phyloP scores from a whole-genome alignment of 1,284 basidiomycete species.

The Volvariella volvacea region DNA sequence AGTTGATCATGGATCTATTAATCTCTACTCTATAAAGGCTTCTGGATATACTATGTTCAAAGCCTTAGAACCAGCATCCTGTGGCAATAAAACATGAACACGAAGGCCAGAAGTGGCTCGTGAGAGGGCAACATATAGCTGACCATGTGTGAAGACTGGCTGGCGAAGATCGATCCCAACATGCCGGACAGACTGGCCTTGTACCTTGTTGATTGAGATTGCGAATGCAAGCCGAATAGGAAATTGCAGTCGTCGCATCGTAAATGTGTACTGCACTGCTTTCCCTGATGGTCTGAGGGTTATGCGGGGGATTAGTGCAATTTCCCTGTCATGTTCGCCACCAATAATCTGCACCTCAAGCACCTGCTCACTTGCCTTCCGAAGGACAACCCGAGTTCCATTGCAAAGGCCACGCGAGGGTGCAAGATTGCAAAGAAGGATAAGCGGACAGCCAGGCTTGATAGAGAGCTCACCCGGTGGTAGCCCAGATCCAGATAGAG shows the following conservation, averaged over 20 bases:
- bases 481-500: slow-evolving; percentile 19
- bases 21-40: background rate
- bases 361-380: slow-evolving; percentile 13
- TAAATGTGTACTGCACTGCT: slow-evolving; percentile 18
- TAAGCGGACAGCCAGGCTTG: slow-evolving; percentile 28
- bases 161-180: slow-evolving; percentile 3
- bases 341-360: slow-evolving; percentile 22
- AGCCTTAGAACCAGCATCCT: background rate
- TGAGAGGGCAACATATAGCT: slow-evolving; percentile 6
- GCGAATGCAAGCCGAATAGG: slow-evolving; percentile 33
- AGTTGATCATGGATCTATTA: background rate
- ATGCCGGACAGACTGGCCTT: slow-evolving; percentile 29
- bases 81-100: slow-evolving; percentile 4
- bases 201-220: slow-evolving; percentile 36
- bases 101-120: slow-evolving; percentile 1
- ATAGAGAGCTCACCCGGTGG: slow-evolving; percentile 23
- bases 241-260: slow-evolving; percentile 26
- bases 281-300: slow-evolving; percentile 19
- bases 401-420: slow-evolving; percentile 28
- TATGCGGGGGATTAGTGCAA: slow-evolving; percentile 17
- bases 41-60: slow-evolving; percentile 5
- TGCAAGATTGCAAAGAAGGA: slow-evolving; percentile 28
- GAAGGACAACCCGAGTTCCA: slow-evolving; percentile 25
- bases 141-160: slow-evolving; percentile 6
- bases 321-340: slow-evolving; percentile 20